Evolutionary conservation across 2,329 filamentous ascomycete genomes (phyloP), one percentile per base, ranked within the genome.

Genomic region (Penicillium sp.): DNA sequence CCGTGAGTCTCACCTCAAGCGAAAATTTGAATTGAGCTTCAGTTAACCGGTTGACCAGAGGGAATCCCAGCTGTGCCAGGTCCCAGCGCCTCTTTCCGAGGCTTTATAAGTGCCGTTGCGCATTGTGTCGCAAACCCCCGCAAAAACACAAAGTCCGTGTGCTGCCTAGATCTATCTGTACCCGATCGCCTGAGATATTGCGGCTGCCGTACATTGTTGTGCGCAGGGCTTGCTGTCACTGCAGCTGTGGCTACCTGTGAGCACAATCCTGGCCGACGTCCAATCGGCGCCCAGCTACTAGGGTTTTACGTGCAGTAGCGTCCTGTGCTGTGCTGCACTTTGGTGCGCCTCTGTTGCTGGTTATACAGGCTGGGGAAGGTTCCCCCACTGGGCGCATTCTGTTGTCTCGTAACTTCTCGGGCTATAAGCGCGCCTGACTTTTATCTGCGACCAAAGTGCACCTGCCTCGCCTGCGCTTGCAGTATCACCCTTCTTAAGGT

Each of bases 281-380:
- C 58, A 63, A 55, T 61, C 53, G 42, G 53, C 22, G 38, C 53
- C n/a, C 17, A 9, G n/a, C 33, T 30, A 17, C 30, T 38, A 26
- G 47, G 49, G 33, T 30, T 57, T 60, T 49, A 35, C 40, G 40
- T 64, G 63, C 59, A 65, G 54, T 61, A 58, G 58, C 26, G 56
- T 45, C 55, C 56, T 59, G 55, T 53, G 53, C 47, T 13, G 24
- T 58, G 37, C 57, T 65, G 65, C 61, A 58, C 53, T 45, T 45
- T 42, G 19, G 47, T 44, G 57, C 47, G 51, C 51, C 37, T 40
- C 37, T 56, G 55, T 42, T 58, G 44, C 50, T 44, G 30, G 57
- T 64, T 28, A 40, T 63, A 65, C 61, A 61, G 57, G 35, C 61
- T 60, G 59, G 62, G 62, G 54, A 67, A 67, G 37, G 56, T 51